Conservation (phyloP, 148 eudicot species). For the Camellia sinensis region DNA sequence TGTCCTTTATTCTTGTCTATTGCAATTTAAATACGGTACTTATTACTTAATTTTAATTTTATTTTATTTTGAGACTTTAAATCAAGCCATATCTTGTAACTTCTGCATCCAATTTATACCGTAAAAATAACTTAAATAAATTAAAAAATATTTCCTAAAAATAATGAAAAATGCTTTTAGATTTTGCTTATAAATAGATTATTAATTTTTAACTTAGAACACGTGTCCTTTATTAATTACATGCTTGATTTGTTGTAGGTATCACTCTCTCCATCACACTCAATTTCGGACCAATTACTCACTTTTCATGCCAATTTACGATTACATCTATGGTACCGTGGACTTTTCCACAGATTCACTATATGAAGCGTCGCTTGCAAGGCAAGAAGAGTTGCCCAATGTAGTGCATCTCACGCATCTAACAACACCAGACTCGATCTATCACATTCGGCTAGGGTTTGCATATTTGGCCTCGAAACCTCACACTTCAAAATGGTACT, state of each 20-base stretch:
- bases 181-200: too few relatives aligned
- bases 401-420: conserved; percentile 74
- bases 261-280: not conserved
- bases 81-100: too few relatives aligned
- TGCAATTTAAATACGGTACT: too few relatives aligned
- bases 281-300: not conserved
- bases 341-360: conserved; percentile 6
- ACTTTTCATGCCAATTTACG: not conserved
- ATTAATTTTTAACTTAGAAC: too few relatives aligned
- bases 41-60: too few relatives aligned
- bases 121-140: too few relatives aligned
- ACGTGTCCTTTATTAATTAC: too few relatives aligned
- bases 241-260: not conserved
- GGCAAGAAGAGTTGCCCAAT: conserved; percentile 42
- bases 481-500: conserved; percentile 54
- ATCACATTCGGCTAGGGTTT: conserved; percentile 65
- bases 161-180: too few relatives aligned
- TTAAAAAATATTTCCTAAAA: too few relatives aligned
- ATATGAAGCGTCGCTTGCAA: conserved; percentile 45
- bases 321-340: not conserved
- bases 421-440: conserved; percentile 70
- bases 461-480: conserved; percentile 64
- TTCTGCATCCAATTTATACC: too few relatives aligned
- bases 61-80: too few relatives aligned
- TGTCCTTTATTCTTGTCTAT: too few relatives aligned